Evolutionary conservation across 345 rosid genomes (phyloP), one percentile per base, ranked within the genome.

Genomic region (Rhizophora apiculata): DNA sequence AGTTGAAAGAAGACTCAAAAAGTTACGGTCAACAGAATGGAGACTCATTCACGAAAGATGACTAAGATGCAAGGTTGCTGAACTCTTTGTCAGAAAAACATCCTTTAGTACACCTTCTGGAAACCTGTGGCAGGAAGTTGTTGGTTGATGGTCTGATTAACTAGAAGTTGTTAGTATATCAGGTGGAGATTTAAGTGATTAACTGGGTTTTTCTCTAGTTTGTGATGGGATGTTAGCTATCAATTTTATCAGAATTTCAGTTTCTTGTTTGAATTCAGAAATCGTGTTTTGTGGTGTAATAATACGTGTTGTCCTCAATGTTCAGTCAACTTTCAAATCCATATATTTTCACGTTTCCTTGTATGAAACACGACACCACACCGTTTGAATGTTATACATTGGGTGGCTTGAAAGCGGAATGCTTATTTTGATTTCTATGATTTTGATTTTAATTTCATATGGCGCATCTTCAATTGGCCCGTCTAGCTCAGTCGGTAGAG

Each of bases 1-100:
- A 86, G 89, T 72, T 86, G 79, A 82, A 82, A 68, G 87, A 77
- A 63, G 85, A 71, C 53, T 36, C 64, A 5, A 54, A 27, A 63
- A 72, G 13, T 2, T 31, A 30, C 32, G 77, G 43, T 22, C 74
- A 53, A 48, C 82, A 59, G 62, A 80, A 83, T 20, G 82, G 87
- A 62, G 71, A 78, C 20, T 70, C 60, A 0, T 21, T 6, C 60
- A 18, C 46, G 0, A 43, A 68, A 67, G 79, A 74, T 59, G 85
- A 80, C 62, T 83, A 85, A 24, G 77, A 63, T 5, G 58, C 55
- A 22, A 32, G 31, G 22, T 48, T 0, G 49, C 30, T 5, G 54
- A 74, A 52, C 5, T 53, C 31, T 60, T 74, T 29, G 11, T 31
- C 9, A 3, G 21, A 48, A 54, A 37, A 60, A 49, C 13, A 62